Base-by-base conservation (phyloP, 805 yeast genomes). In the Candida chilensis region DNA sequence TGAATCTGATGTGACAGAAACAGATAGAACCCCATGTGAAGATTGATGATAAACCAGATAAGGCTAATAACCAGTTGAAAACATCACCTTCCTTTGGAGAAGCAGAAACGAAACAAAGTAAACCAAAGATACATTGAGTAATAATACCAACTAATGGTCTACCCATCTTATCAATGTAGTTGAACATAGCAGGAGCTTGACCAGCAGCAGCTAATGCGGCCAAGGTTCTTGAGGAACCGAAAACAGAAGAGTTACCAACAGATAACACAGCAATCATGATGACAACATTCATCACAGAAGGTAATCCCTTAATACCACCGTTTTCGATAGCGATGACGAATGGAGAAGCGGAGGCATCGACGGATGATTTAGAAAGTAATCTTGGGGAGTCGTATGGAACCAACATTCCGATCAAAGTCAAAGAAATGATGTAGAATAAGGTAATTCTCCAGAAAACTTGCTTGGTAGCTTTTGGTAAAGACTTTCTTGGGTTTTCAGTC, bases 21-120 rank as follows among this genome's bases (percentile, higher is more conserved):
- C 80, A 75, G 38, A 82, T 75, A 5, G 85, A 71, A 30, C 78
- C 79, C 94, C 94, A 83, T 20, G 84, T 77, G 54, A 80, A 74
- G 36, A 82, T 62, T n/a, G 87, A 75, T 1, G 87, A 74, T 38
- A 83, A 60, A 37, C 88, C 88, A 24, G 86, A 76, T 20, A 83
- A 52, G n/a, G 88, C 81, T 44, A 79, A 60, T 52, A 83, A 54
- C 92, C 92, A 83, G 40, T 63, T 62, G 57, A 83, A 84, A 17
- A 80, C 78, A 5, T 56, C 67, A 30, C 65, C 67, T 42, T 75
- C 62, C 35, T 66, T 55, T 7, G 64, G 53, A 24, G 80, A 70
- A 4, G 84, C 84, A 24, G 79, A 71, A 27, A 82, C 58, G 51
- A 72, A 78, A 28, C 78, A 71, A 16, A 78, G 49, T 21, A 72